Evolutionary conservation across 805 yeast species (phyloP).

Genomic region (Spathaspora boniae): DNA sequence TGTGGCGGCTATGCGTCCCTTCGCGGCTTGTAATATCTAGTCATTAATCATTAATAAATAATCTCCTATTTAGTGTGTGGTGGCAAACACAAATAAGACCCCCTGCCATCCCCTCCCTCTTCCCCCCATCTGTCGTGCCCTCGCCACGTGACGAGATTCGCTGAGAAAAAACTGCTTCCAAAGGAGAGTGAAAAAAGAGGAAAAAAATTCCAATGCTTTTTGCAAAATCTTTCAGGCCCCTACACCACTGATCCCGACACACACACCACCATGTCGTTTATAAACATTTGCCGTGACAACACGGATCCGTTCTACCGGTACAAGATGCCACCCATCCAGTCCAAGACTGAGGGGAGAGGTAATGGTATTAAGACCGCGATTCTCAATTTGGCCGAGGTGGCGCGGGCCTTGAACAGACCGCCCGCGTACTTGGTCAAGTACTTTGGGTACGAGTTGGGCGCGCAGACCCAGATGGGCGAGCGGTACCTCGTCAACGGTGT

Average conservation of each 20-base stretch:
- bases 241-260: background rate
- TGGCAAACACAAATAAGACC: too few relatives aligned
- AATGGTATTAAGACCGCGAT: conserved; percentile 98
- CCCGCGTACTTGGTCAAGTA: conserved; percentile 87
- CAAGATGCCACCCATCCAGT: conserved; percentile 97
- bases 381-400: conserved; percentile 86
- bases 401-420: conserved; percentile 92
- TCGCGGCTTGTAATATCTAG: too few relatives aligned
- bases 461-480: conserved; percentile 84
- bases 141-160: background rate
- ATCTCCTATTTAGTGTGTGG: too few relatives aligned
- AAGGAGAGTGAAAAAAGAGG: background rate
- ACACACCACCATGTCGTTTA: conserved; percentile 61
- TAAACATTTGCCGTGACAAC: conserved; percentile 95
- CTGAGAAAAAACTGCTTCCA: background rate
- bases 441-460: conserved; percentile 96
- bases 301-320: conserved; percentile 98
- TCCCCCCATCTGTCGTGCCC: background rate
- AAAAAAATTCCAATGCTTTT: background rate
- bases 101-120: background rate
- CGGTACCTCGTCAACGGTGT: conserved; percentile 92
- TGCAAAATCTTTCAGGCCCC: background rate
- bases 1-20: too few relatives aligned
- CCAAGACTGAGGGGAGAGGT: conserved; percentile 98
- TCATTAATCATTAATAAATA: too few relatives aligned